A percentile compares a stretch with the other conserved stretches of the same genome.
phyloP scores from a whole-genome alignment of 2,329 filamentous ascomycete species.

The Harringtonia aguacate region DNA sequence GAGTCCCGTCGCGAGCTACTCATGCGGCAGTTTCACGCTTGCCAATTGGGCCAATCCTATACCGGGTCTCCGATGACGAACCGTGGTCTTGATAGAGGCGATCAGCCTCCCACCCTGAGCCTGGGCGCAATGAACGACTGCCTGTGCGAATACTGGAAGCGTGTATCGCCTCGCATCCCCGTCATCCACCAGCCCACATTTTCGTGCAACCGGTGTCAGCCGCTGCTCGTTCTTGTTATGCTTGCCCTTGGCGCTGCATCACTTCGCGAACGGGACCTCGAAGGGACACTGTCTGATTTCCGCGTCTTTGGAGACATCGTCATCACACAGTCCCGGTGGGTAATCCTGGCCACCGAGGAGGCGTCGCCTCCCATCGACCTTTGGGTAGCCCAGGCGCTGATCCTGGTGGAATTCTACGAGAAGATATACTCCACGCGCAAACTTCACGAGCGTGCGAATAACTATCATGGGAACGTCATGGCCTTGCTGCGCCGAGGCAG shows the following conservation, averaged over 20 bases:
- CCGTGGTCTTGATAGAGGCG: slow-evolving; percentile 27
- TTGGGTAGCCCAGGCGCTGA: slow-evolving; percentile 77
- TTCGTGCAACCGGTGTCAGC: slow-evolving; percentile 65
- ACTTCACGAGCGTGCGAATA: slow-evolving; percentile 79
- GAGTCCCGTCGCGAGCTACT: slow-evolving; percentile 35
- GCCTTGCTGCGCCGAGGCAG: slow-evolving; percentile 79
- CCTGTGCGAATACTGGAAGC: slow-evolving; percentile 77
- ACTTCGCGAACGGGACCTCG: slow-evolving; percentile 51
- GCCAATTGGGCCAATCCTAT: slow-evolving; percentile 31
- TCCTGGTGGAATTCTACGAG: slow-evolving; percentile 81
- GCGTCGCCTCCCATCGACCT: slow-evolving; percentile 75
- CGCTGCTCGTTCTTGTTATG: slow-evolving; percentile 68
- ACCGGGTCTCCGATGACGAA: slow-evolving; percentile 22
- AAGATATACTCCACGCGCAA: slow-evolving; percentile 80
- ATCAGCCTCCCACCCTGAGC: slow-evolving; percentile 45
- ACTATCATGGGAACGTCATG: slow-evolving; percentile 78
- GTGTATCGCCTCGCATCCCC: slow-evolving; percentile 75
- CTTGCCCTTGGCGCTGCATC: slow-evolving; percentile 77
- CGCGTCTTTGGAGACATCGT: slow-evolving; percentile 47
- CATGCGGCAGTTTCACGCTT: slow-evolving; percentile 29
- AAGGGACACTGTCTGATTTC: slow-evolving; percentile 37
- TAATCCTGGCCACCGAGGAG: slow-evolving; percentile 72
- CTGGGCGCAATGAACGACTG: slow-evolving; percentile 78
- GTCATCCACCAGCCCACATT: slow-evolving; percentile 87
- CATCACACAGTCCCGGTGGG: slow-evolving; percentile 64